Evolutionary conservation across 352 stramenopile species (phyloP), one percentile per base, ranked within the genome.

Genomic region (Phytophthora chlamydospora): DNA sequence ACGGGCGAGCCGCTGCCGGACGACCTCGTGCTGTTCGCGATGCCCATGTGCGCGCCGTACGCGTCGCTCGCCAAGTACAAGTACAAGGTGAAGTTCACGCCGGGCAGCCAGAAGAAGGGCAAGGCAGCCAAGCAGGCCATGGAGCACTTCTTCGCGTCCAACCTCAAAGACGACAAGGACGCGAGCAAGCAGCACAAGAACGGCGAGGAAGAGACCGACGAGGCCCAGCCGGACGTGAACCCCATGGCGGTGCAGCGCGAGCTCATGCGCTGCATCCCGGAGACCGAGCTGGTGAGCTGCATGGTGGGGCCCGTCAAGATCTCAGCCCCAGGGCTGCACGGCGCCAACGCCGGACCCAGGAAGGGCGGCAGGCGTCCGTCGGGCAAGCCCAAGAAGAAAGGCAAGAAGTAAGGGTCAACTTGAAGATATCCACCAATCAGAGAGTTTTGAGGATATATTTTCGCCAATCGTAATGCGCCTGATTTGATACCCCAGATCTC

Each of bases 11-110:
- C 91, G 13, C 46, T 76, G 41, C 70, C 89, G 1, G 68, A 96
- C 27, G 91, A 98, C 58, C 59, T 96, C 46, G 73, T 98, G 43
- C 66, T 97, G 40, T 95, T 91, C 39, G 90, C 91, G 10, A 78
- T 98, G 75, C 89, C 93, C 24, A 91, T 98, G 76, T 98, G 91
- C 42, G 93, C 84, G 44, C 93, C 93, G 48, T 97, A 97, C 68
- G 71, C 82, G 14, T 83, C 83, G 38, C 68, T 98, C 58, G 74
- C 71, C 40, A 90, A 91, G 63, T 97, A 88, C 72, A 97, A 96
- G 63, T 97, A 97, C 77, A 93, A 95, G 68, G 87, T 98, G 34
- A 98, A 98, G 75, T 68, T 98, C 16, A 90, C 84, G 0, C 93
- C 93, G 0, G 93, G 93, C 10, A 80, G 65, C 40, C 75, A 90